Percentiles rank a stretch among this genome's conserved stretches.
Conservation (phyloP, 352 stramenopile genomes). For the Globisporangium mamillatum region DNA sequence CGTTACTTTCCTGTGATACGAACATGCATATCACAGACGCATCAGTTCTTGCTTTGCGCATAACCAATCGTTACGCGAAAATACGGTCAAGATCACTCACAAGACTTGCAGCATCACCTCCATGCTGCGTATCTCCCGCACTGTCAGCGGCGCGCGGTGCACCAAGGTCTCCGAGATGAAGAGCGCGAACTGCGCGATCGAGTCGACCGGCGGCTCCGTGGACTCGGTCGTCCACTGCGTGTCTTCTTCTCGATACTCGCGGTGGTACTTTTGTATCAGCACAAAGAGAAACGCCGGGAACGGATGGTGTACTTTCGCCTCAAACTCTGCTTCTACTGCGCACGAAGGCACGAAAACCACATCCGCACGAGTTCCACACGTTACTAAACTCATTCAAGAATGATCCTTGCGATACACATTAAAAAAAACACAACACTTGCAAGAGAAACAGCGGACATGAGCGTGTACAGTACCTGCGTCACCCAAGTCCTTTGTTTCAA, state of each 20-base stretch:
- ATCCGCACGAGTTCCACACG: constrained; percentile 18
- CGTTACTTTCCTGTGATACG: constrained; percentile 16
- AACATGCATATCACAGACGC: not conserved
- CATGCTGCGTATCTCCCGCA: constrained; percentile 58
- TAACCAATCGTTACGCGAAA: not conserved
- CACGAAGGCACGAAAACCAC: constrained; percentile 20
- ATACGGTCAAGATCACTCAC: constrained; percentile 43
- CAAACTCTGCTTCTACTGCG: constrained; percentile 84
- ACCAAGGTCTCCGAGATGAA: constrained; percentile 72
- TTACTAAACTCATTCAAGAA: not conserved
- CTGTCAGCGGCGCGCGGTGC: constrained; percentile 50
- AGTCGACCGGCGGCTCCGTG: constrained; percentile 69
- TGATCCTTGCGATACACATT: not conserved
- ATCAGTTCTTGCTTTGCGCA: not conserved
- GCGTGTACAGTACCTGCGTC: constrained; percentile 41
- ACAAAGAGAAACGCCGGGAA: constrained; percentile 73
- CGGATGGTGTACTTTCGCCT: constrained; percentile 72
- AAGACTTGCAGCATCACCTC: constrained; percentile 81
- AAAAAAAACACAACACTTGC: not conserved
- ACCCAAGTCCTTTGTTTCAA: constrained; percentile 48
- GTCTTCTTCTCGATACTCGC: constrained; percentile 51
- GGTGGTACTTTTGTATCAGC: constrained; percentile 86
- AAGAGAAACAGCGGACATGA: constrained; percentile 15
- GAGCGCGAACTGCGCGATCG: constrained; percentile 73
- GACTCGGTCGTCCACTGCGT: constrained; percentile 53